Evolutionary conservation across 2,329 filamentous ascomycete species (phyloP).

Genomic region (Chrysosporium queenslandicum): DNA sequence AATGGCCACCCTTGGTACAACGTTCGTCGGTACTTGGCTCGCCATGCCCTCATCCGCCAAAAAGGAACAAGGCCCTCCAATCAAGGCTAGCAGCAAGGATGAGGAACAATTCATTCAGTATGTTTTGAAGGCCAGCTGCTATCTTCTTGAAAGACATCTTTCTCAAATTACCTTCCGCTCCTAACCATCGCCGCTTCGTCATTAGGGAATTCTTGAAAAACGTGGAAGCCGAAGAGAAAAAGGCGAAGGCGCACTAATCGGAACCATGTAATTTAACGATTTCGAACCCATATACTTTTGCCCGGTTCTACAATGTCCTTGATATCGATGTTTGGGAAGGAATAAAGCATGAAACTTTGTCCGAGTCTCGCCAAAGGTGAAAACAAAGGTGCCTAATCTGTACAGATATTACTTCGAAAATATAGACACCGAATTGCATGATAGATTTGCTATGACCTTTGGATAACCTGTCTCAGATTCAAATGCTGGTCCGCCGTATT

Average conservation of each 20-base stretch:
- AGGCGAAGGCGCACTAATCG: constrained; percentile 22
- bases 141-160: too few species aligned
- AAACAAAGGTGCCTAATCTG: constrained; percentile 5
- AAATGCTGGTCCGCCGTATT: not conserved
- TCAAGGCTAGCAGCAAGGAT: constrained; percentile 56
- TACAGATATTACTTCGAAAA: constrained; percentile 11
- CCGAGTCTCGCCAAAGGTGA: not conserved
- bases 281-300: not conserved
- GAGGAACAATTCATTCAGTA: constrained; percentile 62
- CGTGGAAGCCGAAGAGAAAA: constrained; percentile 40
- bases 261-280: not conserved
- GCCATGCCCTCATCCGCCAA: constrained; percentile 40
- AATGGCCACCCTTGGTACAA: constrained; percentile 46
- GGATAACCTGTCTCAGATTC: not conserved
- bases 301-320: not conserved
- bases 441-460: constrained; percentile 10
- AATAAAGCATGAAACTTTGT: not conserved
- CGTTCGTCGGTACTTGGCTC: constrained; percentile 40
- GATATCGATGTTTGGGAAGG: not conserved
- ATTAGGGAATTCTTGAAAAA: constrained; percentile 43
- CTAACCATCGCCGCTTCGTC: not conserved
- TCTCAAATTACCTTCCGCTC: not conserved
- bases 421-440: constrained; percentile 13
- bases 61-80: constrained; percentile 44
- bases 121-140: constrained; percentile 29